Evolutionary conservation across 495 filamentous ascomycete genomes (phyloP).

Genomic region (Penicillium daleae): DNA sequence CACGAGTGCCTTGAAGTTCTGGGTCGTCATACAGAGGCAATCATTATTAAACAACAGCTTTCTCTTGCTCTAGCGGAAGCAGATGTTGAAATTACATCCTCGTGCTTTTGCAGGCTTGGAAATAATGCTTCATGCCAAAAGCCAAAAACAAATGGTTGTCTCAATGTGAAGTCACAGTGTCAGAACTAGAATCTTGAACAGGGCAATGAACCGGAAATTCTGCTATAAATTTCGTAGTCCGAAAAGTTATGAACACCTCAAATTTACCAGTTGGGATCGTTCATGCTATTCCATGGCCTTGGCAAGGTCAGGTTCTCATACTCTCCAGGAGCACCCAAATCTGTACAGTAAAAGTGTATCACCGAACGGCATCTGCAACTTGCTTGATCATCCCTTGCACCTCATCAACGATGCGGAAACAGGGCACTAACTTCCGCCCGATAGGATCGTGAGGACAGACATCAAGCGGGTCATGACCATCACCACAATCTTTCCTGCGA

Average conservation of each 20-base stretch:
- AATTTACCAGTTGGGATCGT: not conserved
- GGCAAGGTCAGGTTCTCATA: not conserved
- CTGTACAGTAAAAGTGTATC: conserved; percentile 11
- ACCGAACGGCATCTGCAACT: conserved; percentile 23
- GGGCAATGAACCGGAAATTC: not conserved
- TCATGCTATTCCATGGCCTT: not conserved
- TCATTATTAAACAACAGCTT: conserved; percentile 51
- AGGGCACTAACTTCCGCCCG: conserved; percentile 27
- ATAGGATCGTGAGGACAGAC: conserved; percentile 30
- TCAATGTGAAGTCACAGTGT: conserved; percentile 10
- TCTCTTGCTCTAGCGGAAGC: conserved; percentile 53
- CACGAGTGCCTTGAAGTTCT: conserved; percentile 60
- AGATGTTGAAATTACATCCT: conserved; percentile 59
- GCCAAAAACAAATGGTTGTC: conserved; percentile 19
- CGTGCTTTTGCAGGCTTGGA: conserved; percentile 59
- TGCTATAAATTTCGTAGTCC: not conserved
- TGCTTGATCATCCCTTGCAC: conserved; percentile 31
- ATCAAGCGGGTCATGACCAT: conserved; percentile 31
- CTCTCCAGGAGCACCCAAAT: not conserved
- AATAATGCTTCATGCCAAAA: conserved; percentile 15
- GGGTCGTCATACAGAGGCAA: conserved; percentile 50
- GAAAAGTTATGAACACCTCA: not conserved
- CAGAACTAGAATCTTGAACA: not conserved
- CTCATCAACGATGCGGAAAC: conserved; percentile 36
- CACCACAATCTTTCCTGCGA: conserved; percentile 24